phyloP scores from a whole-genome alignment of 2,329 filamentous ascomycete genomes.

The Aspergillus quadrilineatus region DNA sequence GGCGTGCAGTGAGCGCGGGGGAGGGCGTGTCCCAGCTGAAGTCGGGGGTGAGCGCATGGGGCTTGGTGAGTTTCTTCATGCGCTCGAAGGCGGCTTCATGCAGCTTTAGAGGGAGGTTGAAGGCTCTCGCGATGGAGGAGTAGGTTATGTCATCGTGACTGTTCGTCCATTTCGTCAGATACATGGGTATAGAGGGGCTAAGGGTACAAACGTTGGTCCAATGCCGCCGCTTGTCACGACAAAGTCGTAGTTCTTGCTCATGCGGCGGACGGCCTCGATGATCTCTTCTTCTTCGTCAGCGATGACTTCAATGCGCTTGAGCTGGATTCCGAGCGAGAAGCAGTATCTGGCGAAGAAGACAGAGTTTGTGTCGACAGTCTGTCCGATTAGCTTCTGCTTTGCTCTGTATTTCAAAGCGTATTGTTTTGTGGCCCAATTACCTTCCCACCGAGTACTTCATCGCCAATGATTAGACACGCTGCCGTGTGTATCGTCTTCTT shows the following conservation, averaged over 20 bases:
- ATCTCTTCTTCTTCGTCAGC: conserved; percentile 91
- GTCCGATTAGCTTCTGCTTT: not conserved
- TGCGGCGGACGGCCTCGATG: conserved; percentile 77
- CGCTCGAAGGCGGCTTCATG: conserved; percentile 74
- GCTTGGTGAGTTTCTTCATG: conserved; percentile 80
- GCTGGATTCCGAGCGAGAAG: conserved; percentile 62
- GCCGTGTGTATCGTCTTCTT: conserved; percentile 76
- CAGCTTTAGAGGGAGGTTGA: conserved; percentile 70
- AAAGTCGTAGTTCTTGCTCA: conserved; percentile 89
- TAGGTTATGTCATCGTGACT: conserved; percentile 99
- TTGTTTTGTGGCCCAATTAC: conserved; percentile 46
- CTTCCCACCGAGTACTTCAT: conserved; percentile 94
- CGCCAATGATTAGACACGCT: conserved; percentile 92
- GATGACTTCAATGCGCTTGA: conserved; percentile 90
- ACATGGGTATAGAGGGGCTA: not conserved
- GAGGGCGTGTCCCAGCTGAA: conserved; percentile 86
- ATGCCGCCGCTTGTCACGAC: conserved; percentile 95
- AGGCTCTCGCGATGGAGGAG: conserved; percentile 87
- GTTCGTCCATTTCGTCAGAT: not conserved
- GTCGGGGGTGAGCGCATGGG: conserved; percentile 67
- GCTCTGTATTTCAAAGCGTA: not conserved
- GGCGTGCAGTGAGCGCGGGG: conserved; percentile 72
- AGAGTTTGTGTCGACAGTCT: conserved; percentile 68
- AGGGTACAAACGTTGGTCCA: conserved; percentile 74
- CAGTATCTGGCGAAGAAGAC: conserved; percentile 65